A percentile compares a stretch with the other conserved stretches of the same genome.
These are phyloP conservation scores for Blastomyces parvus DNA, from an alignment of 2,329 filamentous ascomycete species.

Conservation along the genomic window DNA sequence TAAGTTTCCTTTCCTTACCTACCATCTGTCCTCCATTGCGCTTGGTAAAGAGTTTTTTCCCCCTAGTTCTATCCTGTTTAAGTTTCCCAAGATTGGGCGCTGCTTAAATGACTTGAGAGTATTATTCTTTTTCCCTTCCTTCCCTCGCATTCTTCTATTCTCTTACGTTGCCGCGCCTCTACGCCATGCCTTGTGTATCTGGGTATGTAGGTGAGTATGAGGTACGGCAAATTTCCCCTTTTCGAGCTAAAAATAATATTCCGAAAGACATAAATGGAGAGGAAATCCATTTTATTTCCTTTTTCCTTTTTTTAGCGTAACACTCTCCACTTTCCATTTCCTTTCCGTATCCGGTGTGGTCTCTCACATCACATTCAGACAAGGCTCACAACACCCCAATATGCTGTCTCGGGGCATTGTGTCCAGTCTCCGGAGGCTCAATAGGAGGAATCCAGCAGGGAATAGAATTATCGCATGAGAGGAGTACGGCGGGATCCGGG, in stretches of 20 bases:
- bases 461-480: background rate
- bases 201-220: background rate
- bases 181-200: background rate
- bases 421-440: background rate
- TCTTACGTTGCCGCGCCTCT: background rate
- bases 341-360: background rate
- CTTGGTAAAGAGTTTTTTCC: slow-evolving; percentile 2
- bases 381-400: background rate
- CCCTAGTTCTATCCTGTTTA: background rate
- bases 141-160: background rate
- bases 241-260: background rate
- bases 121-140: background rate
- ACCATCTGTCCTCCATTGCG: slow-evolving; percentile 13
- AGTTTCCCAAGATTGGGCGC: background rate
- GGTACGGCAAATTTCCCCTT: too few species aligned
- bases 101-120: slow-evolving; percentile 1
- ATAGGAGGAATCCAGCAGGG: background rate
- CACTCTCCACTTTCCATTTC: background rate
- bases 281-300: background rate
- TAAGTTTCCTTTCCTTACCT: slow-evolving; percentile 15
- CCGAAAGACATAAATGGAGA: background rate
- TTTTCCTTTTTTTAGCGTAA: background rate
- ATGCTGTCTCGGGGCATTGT: background rate
- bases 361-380: background rate
- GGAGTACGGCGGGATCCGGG: background rate